A percentile compares a stretch with the other conserved stretches of the same genome.
Conservation (phyloP, 805 yeast genomes). For the Teunomyces barrocoloradensis region DNA sequence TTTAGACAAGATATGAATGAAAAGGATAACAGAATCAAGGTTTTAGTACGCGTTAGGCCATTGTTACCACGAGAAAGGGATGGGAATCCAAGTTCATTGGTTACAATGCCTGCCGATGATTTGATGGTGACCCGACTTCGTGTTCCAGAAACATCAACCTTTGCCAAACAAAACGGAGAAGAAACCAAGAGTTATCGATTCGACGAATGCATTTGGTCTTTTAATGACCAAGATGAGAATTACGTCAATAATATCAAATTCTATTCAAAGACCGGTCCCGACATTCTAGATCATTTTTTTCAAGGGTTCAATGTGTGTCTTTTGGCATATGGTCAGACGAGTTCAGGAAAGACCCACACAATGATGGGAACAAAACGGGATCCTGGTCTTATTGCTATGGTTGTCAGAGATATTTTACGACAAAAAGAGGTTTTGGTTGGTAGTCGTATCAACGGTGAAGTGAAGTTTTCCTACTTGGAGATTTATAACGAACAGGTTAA, state of each 20-base stretch:
- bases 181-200: slow-evolving; percentile 42
- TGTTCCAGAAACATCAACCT: slow-evolving; percentile 22
- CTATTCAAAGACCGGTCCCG: slow-evolving; percentile 55
- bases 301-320: slow-evolving; percentile 43
- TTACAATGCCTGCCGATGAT: slow-evolving; percentile 29
- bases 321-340: slow-evolving; percentile 44
- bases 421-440: slow-evolving; percentile 36
- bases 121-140: slow-evolving; percentile 16
- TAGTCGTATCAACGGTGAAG: slow-evolving; percentile 37
- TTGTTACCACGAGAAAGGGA: slow-evolving; percentile 28
- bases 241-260: slow-evolving; percentile 50
- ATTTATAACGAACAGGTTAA: slow-evolving; percentile 75
- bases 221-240: slow-evolving; percentile 25
- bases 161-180: slow-evolving; percentile 10
- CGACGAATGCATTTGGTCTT: slow-evolving; percentile 54
- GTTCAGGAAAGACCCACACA: slow-evolving; percentile 42
- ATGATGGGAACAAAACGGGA: slow-evolving; percentile 41
- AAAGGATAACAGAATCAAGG: slow-evolving; percentile 36
- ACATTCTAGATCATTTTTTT: slow-evolving; percentile 50
- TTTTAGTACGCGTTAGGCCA: slow-evolving; percentile 55
- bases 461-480: slow-evolving; percentile 62
- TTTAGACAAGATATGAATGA: not conserved
- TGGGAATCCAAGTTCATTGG: slow-evolving; percentile 18
- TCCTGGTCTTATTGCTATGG: slow-evolving; percentile 37
- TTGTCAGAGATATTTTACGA: slow-evolving; percentile 53